phyloP scores from a whole-genome alignment of 2,329 filamentous ascomycete species.

The Colletotrichum spinosum region DNA sequence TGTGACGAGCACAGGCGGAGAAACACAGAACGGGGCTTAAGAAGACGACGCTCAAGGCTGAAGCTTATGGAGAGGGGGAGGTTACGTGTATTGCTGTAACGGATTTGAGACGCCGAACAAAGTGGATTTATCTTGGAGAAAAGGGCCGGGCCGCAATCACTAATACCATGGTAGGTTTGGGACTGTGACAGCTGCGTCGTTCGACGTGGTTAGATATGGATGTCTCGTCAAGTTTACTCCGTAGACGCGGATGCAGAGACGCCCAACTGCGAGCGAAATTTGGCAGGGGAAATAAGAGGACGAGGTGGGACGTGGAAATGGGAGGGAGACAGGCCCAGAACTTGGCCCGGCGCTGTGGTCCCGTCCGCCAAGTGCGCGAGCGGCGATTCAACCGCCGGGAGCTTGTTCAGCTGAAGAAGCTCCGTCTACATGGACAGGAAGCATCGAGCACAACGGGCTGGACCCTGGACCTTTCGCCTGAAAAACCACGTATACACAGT shows the following conservation, averaged over 20 bases:
- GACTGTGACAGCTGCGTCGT: too few relatives aligned
- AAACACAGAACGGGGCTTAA: neutral
- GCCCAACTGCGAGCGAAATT: neutral
- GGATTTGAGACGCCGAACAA: slow-evolving; percentile 10
- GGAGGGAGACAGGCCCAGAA: slow-evolving; percentile 7
- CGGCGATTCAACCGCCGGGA: neutral
- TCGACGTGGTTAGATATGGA: too few relatives aligned
- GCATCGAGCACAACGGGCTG: too few relatives aligned
- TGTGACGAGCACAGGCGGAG: neutral
- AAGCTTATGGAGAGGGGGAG: neutral
- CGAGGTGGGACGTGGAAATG: neutral
- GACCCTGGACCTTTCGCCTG: too few relatives aligned
- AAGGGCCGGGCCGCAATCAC: slow-evolving; percentile 24
- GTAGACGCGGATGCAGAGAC: too few relatives aligned
- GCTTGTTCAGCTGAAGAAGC: too few relatives aligned
- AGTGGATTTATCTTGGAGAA: neutral
- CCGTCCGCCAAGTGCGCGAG: slow-evolving; percentile 30
- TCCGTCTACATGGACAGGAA: too few relatives aligned
- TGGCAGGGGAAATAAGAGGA: neutral
- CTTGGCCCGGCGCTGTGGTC: slow-evolving; percentile 28
- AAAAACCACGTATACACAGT: too few relatives aligned
- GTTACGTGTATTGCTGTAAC: slow-evolving; percentile 9
- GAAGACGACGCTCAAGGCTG: neutral
- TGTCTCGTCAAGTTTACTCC: too few relatives aligned
- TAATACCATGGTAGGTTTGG: neutral